phyloP scores from a whole-genome alignment of 2,329 filamentous ascomycete species.

The Peltaster fructicola region DNA sequence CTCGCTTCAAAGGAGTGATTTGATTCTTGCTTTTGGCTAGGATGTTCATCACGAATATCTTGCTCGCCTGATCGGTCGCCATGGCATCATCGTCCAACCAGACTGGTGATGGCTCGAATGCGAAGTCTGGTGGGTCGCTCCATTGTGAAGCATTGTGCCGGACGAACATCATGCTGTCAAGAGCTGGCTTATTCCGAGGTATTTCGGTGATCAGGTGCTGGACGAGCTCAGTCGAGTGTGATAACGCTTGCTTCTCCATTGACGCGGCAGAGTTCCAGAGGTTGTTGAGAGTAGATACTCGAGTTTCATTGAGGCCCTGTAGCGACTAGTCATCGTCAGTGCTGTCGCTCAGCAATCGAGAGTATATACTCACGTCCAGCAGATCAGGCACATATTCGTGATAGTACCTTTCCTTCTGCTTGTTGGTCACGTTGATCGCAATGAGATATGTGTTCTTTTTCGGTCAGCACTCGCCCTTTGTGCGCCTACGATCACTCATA shows the following conservation, averaged over 20 bases:
- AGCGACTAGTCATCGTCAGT: slow-evolving; percentile 34
- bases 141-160: slow-evolving; percentile 72
- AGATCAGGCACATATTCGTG: slow-evolving; percentile 91
- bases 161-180: slow-evolving; percentile 97
- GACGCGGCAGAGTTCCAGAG: slow-evolving; percentile 68
- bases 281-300: slow-evolving; percentile 64
- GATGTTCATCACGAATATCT: slow-evolving; percentile 80
- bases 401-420: slow-evolving; percentile 93
- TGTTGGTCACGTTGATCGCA: slow-evolving; percentile 89
- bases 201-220: slow-evolving; percentile 65
- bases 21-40: slow-evolving; percentile 79
- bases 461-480: slow-evolving; percentile 3
- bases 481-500: slow-evolving; percentile 27
- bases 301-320: slow-evolving; percentile 83
- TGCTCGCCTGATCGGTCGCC: slow-evolving; percentile 70
- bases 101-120: slow-evolving; percentile 84
- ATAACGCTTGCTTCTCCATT: slow-evolving; percentile 64
- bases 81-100: slow-evolving; percentile 90
- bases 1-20: slow-evolving; percentile 59
- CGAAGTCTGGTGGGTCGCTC: slow-evolving; percentile 69
- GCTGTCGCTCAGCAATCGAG: slow-evolving; percentile 2
- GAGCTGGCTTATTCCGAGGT: slow-evolving; percentile 64
- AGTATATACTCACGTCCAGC: slow-evolving; percentile 47
- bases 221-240: slow-evolving; percentile 54
- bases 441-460: slow-evolving; percentile 80